A percentile compares a stretch with the other conserved stretches of the same genome.
Evolutionary conservation across 768 basidiomycete genomes (phyloP).

Genomic region (Boletus sp.): DNA sequence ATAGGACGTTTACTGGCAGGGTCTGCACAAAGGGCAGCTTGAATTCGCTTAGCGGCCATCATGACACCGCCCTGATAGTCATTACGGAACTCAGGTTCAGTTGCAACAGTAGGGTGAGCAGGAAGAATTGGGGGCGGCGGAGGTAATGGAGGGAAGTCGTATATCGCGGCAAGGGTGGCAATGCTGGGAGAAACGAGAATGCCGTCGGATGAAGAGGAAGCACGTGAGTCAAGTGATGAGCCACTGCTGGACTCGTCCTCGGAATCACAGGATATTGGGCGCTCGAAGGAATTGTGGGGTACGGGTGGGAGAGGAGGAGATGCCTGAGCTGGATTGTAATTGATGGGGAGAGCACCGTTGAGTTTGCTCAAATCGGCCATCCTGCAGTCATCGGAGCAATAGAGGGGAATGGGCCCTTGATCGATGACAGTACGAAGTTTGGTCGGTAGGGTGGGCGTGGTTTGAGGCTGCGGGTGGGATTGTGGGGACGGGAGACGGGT

Average conservation of each 20-base stretch:
- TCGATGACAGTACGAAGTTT: conserved; percentile 71
- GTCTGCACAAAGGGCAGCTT: conserved; percentile 41
- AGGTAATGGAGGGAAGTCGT: conserved; percentile 52
- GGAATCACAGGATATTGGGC: conserved; percentile 27
- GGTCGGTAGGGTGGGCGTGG: conserved; percentile 32
- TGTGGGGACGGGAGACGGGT: conserved; percentile 13
- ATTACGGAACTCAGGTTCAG: conserved; percentile 31
- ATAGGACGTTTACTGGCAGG: conserved; percentile 37
- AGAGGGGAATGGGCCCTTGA: conserved; percentile 74
- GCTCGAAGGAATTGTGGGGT: conserved; percentile 37
- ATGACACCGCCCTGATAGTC: conserved; percentile 61
- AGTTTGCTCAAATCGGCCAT: conserved; percentile 50
- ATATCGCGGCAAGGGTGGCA: conserved; percentile 37
- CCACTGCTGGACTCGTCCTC: conserved; percentile 42
- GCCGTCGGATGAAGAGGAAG: conserved; percentile 24
- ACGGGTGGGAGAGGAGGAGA: conserved; percentile 40
- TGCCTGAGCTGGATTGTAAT: conserved; percentile 46
- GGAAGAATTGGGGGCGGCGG: conserved; percentile 45
- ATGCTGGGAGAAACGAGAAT: conserved; percentile 29
- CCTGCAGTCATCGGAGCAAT: conserved; percentile 79
- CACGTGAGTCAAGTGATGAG: conserved; percentile 37
- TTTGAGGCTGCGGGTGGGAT: conserved; percentile 18
- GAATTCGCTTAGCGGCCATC: conserved; percentile 62
- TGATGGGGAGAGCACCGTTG: conserved; percentile 40
- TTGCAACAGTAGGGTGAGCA: conserved; percentile 16